Evolutionary conservation across 257 asterid species (phyloP), one percentile per base, ranked within the genome.

Genomic region (Gentiana straminea): DNA sequence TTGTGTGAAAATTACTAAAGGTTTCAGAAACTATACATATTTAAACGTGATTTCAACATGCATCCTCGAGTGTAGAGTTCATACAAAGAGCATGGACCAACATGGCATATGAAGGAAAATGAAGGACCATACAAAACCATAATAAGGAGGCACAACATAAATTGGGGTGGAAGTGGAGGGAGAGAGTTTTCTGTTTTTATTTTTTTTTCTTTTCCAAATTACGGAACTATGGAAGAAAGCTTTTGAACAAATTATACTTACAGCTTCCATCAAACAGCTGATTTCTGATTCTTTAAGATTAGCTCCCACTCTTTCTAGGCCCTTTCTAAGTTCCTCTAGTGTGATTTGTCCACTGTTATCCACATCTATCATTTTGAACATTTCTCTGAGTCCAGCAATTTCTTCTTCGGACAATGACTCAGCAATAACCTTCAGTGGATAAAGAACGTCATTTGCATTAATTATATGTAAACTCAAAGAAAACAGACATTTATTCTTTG

Each of bases 341-440:
- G 82, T 76, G 52, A 76, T 76, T 2, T 76, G 70, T 52, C 81
- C 81, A 53, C 81, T 76, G 55, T 76, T 76, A 63, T 76, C 81
- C 56, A 48, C 61, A 4, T 76, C 81, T 52, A 72, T 76, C 81
- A 65, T 68, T 67, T 69, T 68, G 66, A 76, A 76, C 81, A 77
- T 77, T 67, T 77, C 67, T 65, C 57, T 73, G 13, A 77, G 79
- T 34, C 82, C 82, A 39, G 77, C 79, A 46, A 77, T 77, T 64
- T 77, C 83, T 51, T 77, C 83, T 57, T 74, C 79, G 0, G 83
- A 73, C 35, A 77, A 69, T 36, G 53, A 63, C 54, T 77, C 83
- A 4, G 83, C 83, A 51, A 77, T 77, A 38, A 77, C 79, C 82
- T 77, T 44, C 12, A 36, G 34, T 59, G 13, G 4, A 4, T 43